Conservation (phyloP, 208 protist genomes). For the Phytomonas serpens region DNA sequence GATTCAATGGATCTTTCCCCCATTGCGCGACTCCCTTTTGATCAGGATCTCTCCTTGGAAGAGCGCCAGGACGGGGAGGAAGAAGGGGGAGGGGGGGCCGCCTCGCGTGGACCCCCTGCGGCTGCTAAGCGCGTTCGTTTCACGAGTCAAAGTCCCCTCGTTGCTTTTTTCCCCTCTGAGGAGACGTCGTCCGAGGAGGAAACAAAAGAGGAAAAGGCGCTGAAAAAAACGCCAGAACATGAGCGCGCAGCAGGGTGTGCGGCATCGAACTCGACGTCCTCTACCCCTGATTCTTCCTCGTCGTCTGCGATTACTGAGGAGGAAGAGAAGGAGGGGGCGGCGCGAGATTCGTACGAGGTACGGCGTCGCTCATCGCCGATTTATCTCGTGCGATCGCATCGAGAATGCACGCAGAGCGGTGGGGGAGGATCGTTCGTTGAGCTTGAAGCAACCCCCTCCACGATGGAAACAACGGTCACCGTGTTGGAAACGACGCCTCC, state of each 20-base stretch:
- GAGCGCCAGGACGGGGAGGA: neutral
- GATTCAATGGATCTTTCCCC: neutral
- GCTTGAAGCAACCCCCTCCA: too few relatives aligned
- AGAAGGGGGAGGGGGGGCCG: too few relatives aligned
- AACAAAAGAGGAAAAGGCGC: neutral
- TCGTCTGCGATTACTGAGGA: neutral
- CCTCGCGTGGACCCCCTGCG: neutral
- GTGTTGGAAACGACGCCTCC: too few relatives aligned
- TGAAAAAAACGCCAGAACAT: neutral
- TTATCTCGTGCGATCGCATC: neutral
- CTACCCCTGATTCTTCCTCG: neutral
- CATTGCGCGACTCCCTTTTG: neutral
- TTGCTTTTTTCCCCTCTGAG: slow-evolving; percentile 34
- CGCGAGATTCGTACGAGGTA: too few relatives aligned
- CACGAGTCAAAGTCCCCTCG: slow-evolving; percentile 42
- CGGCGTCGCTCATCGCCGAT: neutral
- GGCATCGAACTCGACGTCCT: too few relatives aligned
- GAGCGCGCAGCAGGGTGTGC: too few relatives aligned
- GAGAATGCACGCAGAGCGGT: neutral
- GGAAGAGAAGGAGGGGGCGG: too few relatives aligned
- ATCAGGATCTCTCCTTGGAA: neutral
- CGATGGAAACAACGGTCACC: too few relatives aligned
- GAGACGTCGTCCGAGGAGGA: neutral
- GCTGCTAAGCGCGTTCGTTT: slow-evolving; percentile 35
- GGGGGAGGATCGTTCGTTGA: too few relatives aligned